Evolutionary conservation across 495 filamentous ascomycete genomes (phyloP).

Genomic region (Jackrogersella minutella): DNA sequence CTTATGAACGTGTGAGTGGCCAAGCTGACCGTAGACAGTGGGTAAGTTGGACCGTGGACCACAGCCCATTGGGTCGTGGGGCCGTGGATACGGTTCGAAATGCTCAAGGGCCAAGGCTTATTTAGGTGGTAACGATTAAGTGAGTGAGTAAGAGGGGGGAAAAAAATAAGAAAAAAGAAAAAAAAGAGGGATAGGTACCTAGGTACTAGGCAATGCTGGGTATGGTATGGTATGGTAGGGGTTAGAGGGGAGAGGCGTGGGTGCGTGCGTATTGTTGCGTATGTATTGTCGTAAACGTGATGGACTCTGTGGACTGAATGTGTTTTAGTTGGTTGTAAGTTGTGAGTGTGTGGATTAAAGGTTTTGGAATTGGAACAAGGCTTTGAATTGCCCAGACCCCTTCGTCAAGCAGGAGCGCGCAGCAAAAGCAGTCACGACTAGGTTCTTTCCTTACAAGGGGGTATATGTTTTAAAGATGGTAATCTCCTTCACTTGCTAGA

Average conservation of each 20-base stretch:
- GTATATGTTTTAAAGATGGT: constrained; percentile 10
- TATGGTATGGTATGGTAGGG: neutral
- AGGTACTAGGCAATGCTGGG: too few relatives aligned
- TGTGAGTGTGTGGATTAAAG: neutral
- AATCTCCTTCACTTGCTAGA: constrained; percentile 14
- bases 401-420: constrained; percentile 5
- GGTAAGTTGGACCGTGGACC: constrained; percentile 25
- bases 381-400: constrained; percentile 16
- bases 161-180: neutral
- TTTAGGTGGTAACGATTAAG: constrained; percentile 25
- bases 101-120: constrained; percentile 28
- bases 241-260: constrained; percentile 22
- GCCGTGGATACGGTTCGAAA: constrained; percentile 34
- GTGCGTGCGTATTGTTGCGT: constrained; percentile 28
- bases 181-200: neutral
- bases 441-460: constrained; percentile 7
- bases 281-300: constrained; percentile 16
- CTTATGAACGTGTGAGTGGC: constrained; percentile 34
- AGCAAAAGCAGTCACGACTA: constrained; percentile 13
- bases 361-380: constrained; percentile 32
- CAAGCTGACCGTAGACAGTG: constrained; percentile 34
- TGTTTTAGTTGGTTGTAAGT: constrained; percentile 3
- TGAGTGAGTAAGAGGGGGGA: neutral
- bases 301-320: constrained; percentile 2
- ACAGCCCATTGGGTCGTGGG: constrained; percentile 30